These are phyloP conservation scores for Eucalyptus pauciflora DNA, from an alignment of 345 rosid species.

Conservation along the genomic window DNA sequence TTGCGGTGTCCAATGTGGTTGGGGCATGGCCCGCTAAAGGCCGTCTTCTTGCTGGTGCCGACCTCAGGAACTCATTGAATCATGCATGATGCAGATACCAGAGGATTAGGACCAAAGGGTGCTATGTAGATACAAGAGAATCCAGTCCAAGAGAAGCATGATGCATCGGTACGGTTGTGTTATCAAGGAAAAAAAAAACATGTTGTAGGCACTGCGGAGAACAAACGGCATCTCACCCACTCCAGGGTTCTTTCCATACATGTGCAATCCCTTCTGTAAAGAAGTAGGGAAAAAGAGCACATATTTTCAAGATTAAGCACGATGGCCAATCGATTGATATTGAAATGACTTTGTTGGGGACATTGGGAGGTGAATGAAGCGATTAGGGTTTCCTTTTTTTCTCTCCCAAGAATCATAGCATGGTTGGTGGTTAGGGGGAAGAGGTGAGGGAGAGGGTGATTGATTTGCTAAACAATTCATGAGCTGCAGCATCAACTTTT, in stretches of 20 bases:
- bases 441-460: slow-evolving; percentile 7
- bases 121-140: neutral
- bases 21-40: neutral
- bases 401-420: slow-evolving; percentile 9
- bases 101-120: neutral
- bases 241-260: slow-evolving; percentile 54
- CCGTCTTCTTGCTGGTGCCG: neutral
- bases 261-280: slow-evolving; percentile 91
- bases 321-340: slow-evolving; percentile 22
- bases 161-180: neutral
- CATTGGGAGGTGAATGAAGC: slow-evolving; percentile 10
- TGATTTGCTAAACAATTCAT: slow-evolving; percentile 10
- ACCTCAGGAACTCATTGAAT: neutral
- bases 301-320: neutral
- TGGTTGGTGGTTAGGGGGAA: slow-evolving; percentile 83
- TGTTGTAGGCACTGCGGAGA: slow-evolving; percentile 1
- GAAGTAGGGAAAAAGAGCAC: slow-evolving; percentile 10
- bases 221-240: slow-evolving; percentile 62
- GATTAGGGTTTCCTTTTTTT: slow-evolving; percentile 6
- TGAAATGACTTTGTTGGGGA: slow-evolving; percentile 53
- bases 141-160: neutral
- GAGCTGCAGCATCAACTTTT: slow-evolving; percentile 2
- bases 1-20: neutral
- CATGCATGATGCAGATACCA: neutral
- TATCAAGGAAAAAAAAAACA: neutral